These are phyloP conservation scores for Trichoderma afroharzianum DNA, from an alignment of 2,329 filamentous ascomycete species.

Conservation along the genomic window DNA sequence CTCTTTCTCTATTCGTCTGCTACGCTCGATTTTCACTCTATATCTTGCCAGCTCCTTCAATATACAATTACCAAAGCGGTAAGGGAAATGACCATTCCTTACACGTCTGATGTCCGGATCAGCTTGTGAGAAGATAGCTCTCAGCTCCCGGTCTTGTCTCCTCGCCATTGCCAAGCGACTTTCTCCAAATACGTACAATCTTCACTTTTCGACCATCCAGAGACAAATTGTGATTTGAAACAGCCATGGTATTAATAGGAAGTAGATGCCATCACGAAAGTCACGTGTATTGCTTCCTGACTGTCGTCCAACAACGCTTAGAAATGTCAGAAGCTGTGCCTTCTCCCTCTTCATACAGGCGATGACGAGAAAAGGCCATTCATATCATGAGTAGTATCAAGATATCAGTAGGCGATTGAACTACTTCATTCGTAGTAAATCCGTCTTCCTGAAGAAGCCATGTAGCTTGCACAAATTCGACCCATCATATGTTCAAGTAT, in stretches of 20 bases:
- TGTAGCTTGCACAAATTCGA: not conserved
- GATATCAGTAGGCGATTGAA: not conserved
- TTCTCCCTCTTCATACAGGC: not conserved
- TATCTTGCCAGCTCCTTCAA: not conserved
- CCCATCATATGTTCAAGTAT: not conserved
- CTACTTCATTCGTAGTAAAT: no score
- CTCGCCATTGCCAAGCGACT: not conserved
- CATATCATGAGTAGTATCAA: not conserved
- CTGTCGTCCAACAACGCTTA: not conserved
- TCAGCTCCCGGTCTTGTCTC: not conserved
- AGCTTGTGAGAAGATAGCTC: not conserved
- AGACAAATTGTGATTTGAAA: not conserved
- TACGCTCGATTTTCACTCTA: not conserved
- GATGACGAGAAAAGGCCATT: not conserved
- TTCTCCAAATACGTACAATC: rapidly evolving
- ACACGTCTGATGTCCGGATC: not conserved
- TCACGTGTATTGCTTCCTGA: not conserved
- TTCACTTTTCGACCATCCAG: not conserved
- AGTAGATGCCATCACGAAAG: not conserved
- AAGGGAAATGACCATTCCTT: not conserved
- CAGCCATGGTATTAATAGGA: no score
- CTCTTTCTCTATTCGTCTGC: not conserved
- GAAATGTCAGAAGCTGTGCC: not conserved
- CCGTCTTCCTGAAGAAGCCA: not conserved
- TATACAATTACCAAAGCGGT: not conserved